Evolutionary conservation across 257 asterid species (phyloP), one percentile per base, ranked within the genome.

Genomic region (Penstemon davidsonii): DNA sequence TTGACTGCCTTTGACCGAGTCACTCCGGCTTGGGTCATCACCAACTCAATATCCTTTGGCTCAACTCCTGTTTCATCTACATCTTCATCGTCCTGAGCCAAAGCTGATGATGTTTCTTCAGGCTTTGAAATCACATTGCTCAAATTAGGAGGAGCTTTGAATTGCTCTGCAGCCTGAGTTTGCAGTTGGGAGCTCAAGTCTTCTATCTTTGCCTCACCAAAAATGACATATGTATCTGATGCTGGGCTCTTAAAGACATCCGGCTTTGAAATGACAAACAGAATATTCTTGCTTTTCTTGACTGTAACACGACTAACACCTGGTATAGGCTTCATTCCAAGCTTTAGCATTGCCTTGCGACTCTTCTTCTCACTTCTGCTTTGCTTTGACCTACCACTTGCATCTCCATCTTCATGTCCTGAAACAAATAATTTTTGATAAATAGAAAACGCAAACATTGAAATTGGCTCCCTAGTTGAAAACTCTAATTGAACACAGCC

Each of bases 181-280:
- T 89, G 96, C 71, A 89, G 74, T 77, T 87, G 92, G 6, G 96
- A 89, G 87, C 92, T 89, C 81, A 87, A 76, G 80, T 89, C 96
- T 71, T 89, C 95, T 1, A 89, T 89, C 81, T 89, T 89, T 2
- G 95, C 95, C 75, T 88, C 96, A n/a, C 92, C 92, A 60, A 88
- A 85, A 63, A 88, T 86, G 12, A 88, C 85, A 3, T 86, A 88
- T 1, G 94, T 86, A 71, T 88, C 96, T 0, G 92, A 87, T 60
- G 78, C 75, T 43, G 96, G 96, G 83, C 90, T 87, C 70, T 89
- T 87, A 71, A 89, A 89, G 55, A 89, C 95, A 47, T 89, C 95
- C 0, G 96, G 95, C 60, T 87, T 89, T 4, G 96, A 87, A 77
- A 89, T 87, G 80, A 78, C 86, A 51, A 88, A 88, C 60, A 88